Evolutionary conservation across 139 green algal species (phyloP), one percentile per base, ranked within the genome.

Genomic region (Coelastrella sp.): DNA sequence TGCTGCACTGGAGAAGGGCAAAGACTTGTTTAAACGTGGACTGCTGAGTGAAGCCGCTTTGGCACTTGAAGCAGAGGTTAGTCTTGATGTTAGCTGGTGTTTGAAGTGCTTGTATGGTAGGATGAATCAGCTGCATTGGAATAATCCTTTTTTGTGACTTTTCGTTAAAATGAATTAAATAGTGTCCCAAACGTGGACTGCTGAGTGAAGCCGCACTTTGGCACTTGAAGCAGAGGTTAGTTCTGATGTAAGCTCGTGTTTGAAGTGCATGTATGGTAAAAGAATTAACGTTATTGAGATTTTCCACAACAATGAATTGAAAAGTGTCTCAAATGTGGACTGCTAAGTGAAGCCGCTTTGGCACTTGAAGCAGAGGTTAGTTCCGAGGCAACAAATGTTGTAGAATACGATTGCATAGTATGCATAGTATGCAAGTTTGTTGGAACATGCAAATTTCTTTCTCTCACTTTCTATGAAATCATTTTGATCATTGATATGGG

Each of bases 41-140:
- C 83, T 99, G 75, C 93, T 99, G 76, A 96, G 88, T 19, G 98
- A 99, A 87, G 98, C 98, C 4, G 95, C 96, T 7, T 94, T 99
- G 84, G 98, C 98, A 12, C 91, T 99, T 72, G 98, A 99, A 90
- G 98, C 98, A 8, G 98, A 97, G 91, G 97, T 98, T 60, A 59
- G 84, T 6, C 76, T 20, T 49, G 3, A 3, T 49, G 35, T 49
- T 49, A 49, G 35, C 35, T 49, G 1, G 35, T 49, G 35, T 49
- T 49, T 49, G 35, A 49, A 49, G 35, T 49, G 35, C 35, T 5
- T 49, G 35, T 49, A 49, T 49, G 35, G 35, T 49, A 49, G 35
- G 3, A 5, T 5, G 3, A 49, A 49, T 49, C 35, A 49, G 3
- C 35, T n/a, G 35, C 3, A 49, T 49, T 73, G 65, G 3, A 4